Evolutionary conservation across 495 filamentous ascomycete species (phyloP), one percentile per base, ranked within the genome.

Genomic region (Hypomontagnella monticulosa): DNA sequence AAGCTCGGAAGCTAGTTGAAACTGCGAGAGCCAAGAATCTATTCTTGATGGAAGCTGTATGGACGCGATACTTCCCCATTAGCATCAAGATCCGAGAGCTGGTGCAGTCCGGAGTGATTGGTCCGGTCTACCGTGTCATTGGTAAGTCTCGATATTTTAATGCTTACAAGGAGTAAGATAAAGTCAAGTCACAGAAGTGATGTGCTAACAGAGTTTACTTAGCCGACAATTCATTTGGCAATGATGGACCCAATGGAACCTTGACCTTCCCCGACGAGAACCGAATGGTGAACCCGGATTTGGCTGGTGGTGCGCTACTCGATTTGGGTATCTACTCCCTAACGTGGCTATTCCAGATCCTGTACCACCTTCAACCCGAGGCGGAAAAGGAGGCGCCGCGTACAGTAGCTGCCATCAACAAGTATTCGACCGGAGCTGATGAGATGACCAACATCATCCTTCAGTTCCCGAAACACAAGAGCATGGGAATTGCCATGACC

Each of bases 11-110:
- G 61, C 81, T 97, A 12, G 84, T 88, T 51, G 86, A 91, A 50
- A 88, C 85, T 14, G 92, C 95, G 0, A 84, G 79, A 68, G 80
- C 85, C 68, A 96, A 96, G 84, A 85, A 87, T n/a, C 71, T 97
- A 16, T 97, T 97, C 79, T 76, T 98, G 36, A 97, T 97, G 92
- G 94, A 98, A 80, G 93, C 93, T 14, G 91, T 97, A 10, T 97
- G 95, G 94, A 97, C 93, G 37, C 81, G 94, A 18, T 95, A 91
- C 74, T 96, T 97, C 81, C 94, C 94, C 1, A 74, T 94, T 4
- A 89, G 86, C 64, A 84, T 90, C 56, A 87, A 94, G 75, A 77
- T 97, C 16, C 77, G 92, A 37, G 82, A 92, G 51, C 69, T 92
- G 67, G 88, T 96, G 54, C 76, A 81, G 53, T 78, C 82, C 1